phyloP scores from a whole-genome alignment of 352 stramenopile genomes.

The Phytophthora pseudosyringae region DNA sequence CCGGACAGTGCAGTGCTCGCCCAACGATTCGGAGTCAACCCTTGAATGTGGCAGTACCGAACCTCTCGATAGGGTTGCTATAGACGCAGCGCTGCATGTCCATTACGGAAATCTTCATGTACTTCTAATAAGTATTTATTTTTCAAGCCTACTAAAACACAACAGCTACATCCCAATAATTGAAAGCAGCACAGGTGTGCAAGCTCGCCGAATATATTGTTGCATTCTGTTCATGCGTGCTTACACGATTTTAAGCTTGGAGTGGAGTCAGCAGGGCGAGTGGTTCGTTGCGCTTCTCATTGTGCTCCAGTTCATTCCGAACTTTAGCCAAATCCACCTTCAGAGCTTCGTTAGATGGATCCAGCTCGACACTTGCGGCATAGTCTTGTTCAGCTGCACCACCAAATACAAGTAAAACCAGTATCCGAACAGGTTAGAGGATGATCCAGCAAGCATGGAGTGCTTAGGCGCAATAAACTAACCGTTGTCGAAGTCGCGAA shows the following conservation, averaged over 20 bases:
- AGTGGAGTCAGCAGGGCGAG: slow-evolving; percentile 8
- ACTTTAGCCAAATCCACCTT: slow-evolving; percentile 54
- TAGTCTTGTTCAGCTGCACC: slow-evolving; percentile 63
- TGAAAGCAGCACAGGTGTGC: no score
- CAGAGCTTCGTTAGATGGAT: slow-evolving; percentile 62
- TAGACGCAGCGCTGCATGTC: slow-evolving; percentile 4
- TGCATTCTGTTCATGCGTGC: not conserved
- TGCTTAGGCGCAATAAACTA: not conserved
- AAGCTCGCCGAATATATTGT: no score
- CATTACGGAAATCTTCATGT: not conserved
- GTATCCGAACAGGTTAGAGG: no score
- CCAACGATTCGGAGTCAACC: not conserved
- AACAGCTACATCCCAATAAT: no score
- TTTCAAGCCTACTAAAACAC: not conserved
- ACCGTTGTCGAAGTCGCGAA: slow-evolving; percentile 53
- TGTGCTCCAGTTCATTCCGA: slow-evolving; percentile 26
- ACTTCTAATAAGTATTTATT: not conserved
- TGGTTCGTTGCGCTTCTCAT: not conserved
- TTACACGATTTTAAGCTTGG: slow-evolving; percentile 11
- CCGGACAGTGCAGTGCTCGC: slow-evolving; percentile 14
- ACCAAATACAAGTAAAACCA: not conserved
- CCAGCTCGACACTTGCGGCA: slow-evolving; percentile 57
- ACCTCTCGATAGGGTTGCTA: slow-evolving; percentile 36
- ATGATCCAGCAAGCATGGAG: no score
- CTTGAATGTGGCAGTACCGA: slow-evolving; percentile 25